phyloP scores from a whole-genome alignment of 2,329 filamentous ascomycete genomes.

The Microsporum audouinii region DNA sequence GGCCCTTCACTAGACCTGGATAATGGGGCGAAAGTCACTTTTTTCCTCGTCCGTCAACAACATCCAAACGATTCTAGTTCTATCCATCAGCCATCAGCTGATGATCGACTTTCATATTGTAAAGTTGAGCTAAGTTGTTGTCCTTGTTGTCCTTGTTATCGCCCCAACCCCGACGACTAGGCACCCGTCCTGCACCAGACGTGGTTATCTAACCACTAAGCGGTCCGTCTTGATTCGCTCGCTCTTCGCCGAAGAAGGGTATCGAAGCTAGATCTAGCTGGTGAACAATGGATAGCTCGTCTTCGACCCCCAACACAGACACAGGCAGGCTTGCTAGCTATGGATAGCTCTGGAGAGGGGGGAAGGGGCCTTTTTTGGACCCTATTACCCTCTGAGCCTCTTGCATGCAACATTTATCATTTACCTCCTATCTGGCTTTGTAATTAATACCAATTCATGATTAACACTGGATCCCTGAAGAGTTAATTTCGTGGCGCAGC shows the following conservation, averaged over 20 bases:
- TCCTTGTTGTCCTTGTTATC: background rate
- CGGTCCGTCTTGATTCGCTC: background rate
- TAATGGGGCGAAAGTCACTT: conserved; percentile 4
- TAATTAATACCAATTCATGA: conserved; percentile 3
- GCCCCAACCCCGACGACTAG: background rate
- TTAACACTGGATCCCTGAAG: background rate
- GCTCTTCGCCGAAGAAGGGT: background rate
- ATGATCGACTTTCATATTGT: conserved; percentile 1
- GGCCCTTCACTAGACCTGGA: conserved; percentile 1
- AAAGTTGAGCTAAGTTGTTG: background rate
- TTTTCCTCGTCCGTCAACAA: background rate
- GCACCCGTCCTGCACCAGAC: background rate
- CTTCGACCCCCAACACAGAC: background rate
- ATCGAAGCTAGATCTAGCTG: background rate
- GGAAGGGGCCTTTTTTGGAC: background rate
- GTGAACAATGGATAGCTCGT: background rate
- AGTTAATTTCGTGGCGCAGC: conserved; percentile 2
- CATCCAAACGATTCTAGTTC: background rate
- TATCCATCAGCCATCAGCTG: background rate
- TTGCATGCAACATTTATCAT: conserved; percentile 5
- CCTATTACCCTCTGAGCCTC: background rate
- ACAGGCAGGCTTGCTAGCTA: background rate
- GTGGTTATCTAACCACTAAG: background rate
- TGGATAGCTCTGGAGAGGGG: background rate
- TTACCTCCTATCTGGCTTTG: background rate